These are phyloP conservation scores for Berkeleyomyces basicola DNA, from an alignment of 2,329 filamentous ascomycete species.

Conservation along the genomic window DNA sequence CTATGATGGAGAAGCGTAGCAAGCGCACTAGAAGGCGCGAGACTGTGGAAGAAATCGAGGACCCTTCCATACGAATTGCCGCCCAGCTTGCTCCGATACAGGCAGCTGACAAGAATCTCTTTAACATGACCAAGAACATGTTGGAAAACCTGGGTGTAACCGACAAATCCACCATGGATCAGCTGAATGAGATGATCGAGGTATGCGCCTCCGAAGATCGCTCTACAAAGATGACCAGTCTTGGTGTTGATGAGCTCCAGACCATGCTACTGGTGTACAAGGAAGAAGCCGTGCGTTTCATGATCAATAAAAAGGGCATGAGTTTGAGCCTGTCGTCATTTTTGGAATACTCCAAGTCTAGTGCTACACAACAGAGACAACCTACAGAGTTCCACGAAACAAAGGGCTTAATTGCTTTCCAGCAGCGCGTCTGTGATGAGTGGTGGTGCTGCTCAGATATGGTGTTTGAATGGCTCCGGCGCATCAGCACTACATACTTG, in stretches of 20 bases:
- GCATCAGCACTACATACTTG: constrained; percentile 34
- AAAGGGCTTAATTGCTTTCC: constrained; percentile 36
- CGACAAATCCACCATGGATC: constrained; percentile 29
- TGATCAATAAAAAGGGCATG: constrained; percentile 37
- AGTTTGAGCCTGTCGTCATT: constrained; percentile 42
- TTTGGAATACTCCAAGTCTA: constrained; percentile 44
- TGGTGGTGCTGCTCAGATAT: constrained; percentile 41
- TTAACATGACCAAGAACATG: constrained; percentile 37
- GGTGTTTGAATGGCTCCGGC: constrained; percentile 39
- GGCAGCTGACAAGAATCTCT: constrained; percentile 38
- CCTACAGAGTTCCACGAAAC: constrained; percentile 34
- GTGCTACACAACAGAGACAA: constrained; percentile 32
- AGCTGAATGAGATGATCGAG: constrained; percentile 34
- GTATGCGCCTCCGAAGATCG: constrained; percentile 35
- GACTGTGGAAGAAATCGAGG: constrained; percentile 36
- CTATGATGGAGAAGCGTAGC: constrained; percentile 41
- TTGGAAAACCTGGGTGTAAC: constrained; percentile 38
- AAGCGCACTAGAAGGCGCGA: constrained; percentile 49
- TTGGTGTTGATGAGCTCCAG: constrained; percentile 33
- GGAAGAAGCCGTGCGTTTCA: constrained; percentile 35
- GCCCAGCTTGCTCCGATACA: constrained; percentile 40
- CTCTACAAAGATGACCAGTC: constrained; percentile 29
- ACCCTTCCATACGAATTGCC: constrained; percentile 34
- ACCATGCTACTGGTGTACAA: constrained; percentile 32
- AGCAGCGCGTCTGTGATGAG: constrained; percentile 28